A percentile compares a stretch with the other conserved stretches of the same genome.
phyloP scores from a whole-genome alignment of 495 filamentous ascomycete species.

The Lasiosphaeris hirsuta region DNA sequence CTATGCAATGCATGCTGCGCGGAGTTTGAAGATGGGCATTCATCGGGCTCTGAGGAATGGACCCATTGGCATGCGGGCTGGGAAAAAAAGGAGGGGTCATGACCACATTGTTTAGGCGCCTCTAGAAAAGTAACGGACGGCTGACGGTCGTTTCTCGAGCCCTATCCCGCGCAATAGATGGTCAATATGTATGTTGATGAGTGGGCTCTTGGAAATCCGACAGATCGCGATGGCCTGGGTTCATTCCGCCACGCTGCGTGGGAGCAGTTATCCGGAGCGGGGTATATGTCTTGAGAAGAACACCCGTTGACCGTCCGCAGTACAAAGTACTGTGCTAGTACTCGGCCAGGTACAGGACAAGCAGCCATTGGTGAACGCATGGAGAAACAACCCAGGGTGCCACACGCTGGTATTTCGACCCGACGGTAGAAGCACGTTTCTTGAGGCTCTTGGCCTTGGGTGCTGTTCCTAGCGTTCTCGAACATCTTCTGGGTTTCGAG shows the following conservation, averaged over 20 bases:
- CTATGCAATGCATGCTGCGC: slow-evolving; percentile 19
- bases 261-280: too few relatives aligned
- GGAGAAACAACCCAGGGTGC: background rate
- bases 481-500: too few relatives aligned
- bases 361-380: background rate
- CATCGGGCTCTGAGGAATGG: slow-evolving; percentile 10
- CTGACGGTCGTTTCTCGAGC: background rate
- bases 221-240: background rate
- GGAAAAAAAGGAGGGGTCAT: background rate
- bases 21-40: slow-evolving; percentile 13
- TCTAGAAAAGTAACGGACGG: too few relatives aligned
- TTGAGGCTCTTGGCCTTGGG: background rate
- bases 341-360: background rate
- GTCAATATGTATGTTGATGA: background rate
- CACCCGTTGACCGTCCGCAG: too few relatives aligned
- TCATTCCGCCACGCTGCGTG: background rate
- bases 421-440: background rate
- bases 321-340: too few relatives aligned
- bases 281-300: too few relatives aligned
- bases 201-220: background rate
- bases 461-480: too few relatives aligned
- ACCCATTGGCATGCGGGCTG: background rate
- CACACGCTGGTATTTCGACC: background rate
- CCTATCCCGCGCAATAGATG: background rate
- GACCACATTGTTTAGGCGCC: background rate